Evolutionary conservation across 768 basidiomycete genomes (phyloP).

Genomic region (Phlegmacium glaucopus): DNA sequence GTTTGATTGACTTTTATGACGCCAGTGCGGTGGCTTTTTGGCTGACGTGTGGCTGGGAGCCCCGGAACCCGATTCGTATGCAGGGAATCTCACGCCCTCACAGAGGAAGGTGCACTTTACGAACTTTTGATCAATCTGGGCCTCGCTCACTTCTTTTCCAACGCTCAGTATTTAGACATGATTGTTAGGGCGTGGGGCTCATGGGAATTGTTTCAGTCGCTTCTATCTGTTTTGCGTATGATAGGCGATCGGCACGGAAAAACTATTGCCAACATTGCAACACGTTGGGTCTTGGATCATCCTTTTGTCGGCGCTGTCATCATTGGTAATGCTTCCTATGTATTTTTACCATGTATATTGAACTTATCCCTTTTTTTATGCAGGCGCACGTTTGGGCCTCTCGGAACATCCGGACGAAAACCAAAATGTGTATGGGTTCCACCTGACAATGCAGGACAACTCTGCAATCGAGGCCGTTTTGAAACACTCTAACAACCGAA

Average conservation of each 20-base stretch:
- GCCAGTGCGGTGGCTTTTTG: slow-evolving; percentile 80
- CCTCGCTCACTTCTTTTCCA: background rate
- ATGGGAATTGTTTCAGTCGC: slow-evolving; percentile 71
- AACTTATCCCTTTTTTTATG: slow-evolving; percentile 1
- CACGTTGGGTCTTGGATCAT: slow-evolving; percentile 82
- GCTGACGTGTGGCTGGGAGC: slow-evolving; percentile 70
- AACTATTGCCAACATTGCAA: slow-evolving; percentile 77
- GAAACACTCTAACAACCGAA: slow-evolving; percentile 54
- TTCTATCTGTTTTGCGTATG: slow-evolving; percentile 54
- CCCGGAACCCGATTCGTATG: slow-evolving; percentile 71
- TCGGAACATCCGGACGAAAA: slow-evolving; percentile 76
- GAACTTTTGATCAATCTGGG: background rate
- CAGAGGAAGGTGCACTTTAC: slow-evolving; percentile 62
- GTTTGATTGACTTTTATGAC: background rate
- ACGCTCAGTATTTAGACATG: slow-evolving; percentile 75
- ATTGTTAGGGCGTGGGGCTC: slow-evolving; percentile 77
- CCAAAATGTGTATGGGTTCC: slow-evolving; percentile 55
- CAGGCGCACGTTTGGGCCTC: slow-evolving; percentile 72
- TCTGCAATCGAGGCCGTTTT: slow-evolving; percentile 62
- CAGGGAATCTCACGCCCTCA: slow-evolving; percentile 68
- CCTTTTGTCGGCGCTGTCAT: slow-evolving; percentile 74
- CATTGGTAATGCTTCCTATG: slow-evolving; percentile 45
- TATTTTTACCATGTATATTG: background rate
- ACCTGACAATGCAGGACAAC: slow-evolving; percentile 53
- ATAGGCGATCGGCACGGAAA: slow-evolving; percentile 66